Base-by-base conservation (phyloP, 345 rosid species). In the Stellera chamaejasme region DNA sequence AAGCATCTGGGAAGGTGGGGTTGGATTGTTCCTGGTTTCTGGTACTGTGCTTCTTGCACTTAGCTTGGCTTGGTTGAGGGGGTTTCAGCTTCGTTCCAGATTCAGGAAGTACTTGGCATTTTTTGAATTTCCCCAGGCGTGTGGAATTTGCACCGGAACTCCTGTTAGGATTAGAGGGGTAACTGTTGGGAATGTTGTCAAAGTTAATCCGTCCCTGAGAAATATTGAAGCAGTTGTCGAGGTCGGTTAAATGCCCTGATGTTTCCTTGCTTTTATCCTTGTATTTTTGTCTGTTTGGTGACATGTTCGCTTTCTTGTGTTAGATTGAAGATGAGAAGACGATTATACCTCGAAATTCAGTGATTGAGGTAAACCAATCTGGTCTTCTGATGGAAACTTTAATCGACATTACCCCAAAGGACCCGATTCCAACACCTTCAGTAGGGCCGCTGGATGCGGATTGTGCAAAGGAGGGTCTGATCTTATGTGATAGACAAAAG, bases 1-100 rank as follows among this genome's bases (percentile, higher is more conserved):
- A 73, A 94, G 96, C 67, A 67, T 94, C 50, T 90, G 96, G 97
- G 97, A 94, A 87, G 97, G 97, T 60, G 99, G 97, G 45, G 99
- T 94, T 13, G 99, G 97, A 61, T 61, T 94, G 80, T 94, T 90
- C 73, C 77, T 94, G 50, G 90, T 79, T 46, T 94, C 99, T 1
- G 94, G 99, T 28, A 80, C 93, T 2, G 83, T 85, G 11, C 82
- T 94, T 52, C 69, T 87, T 64, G 92, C 87, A 51, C 95, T 94
- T 65, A 71, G 82, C 72, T 70, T 87, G 83, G 97, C 90, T 65
- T 94, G 99, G 99, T 67, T 90, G 70, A 77, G 84, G 55, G 93
- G 93, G 16, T 85, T 82, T 70, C 95, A 87, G 54, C 49, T 90
- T 68, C 85, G 89, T 14, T 76, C 96, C 6, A 87, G 72, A 72